Base-by-base conservation (phyloP, 2,329 filamentous ascomycete species). In the Harringtonia aguacate region DNA sequence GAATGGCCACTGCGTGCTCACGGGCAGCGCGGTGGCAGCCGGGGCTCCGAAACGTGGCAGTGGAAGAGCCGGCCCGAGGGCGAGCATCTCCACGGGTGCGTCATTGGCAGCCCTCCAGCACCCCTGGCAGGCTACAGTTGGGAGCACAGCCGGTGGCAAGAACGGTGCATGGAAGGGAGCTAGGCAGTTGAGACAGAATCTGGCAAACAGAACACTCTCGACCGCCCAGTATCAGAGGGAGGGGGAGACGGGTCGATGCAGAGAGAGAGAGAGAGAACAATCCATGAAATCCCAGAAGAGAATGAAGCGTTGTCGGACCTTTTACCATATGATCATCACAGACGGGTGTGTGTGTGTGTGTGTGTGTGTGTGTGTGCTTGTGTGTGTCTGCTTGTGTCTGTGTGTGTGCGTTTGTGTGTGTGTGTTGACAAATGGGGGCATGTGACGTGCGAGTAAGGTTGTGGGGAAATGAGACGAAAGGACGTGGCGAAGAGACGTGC, bases 251-350 rank as follows among this genome's bases (percentile, higher is more conserved):
- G 20, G 20, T 10, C 10, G 10, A 36, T 36, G 17, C 9, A 36
- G 34, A 36, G 10, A n/a, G 8, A 35, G 17, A 35, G 8, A 20
- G 20, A 18, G 20, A 36, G 20, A 20, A 20, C 20, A 7, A 36
- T n/a, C 20, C 21, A 28, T 5, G 27, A n/a, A 29, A 58, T 56
- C 61, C 65, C 65, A 62, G 65, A 60, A 58, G 54, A 52, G 57
- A 49, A 49, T 39, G 33, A 22, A 36, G 22, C 43, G 53, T 59
- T 59, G 61, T 69, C 65, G 52, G 64, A 67, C 64, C 66, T 69
- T 69, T 69, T 69, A 69, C 66, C 66, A 65, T 27, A 57, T 51
- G 57, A 46, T 64, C 66, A 68, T 69, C 66, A 68, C 56, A 41
- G 65, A 66, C 64, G 59, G 35, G 2, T 10, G 24, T 27, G 6